Evolutionary conservation across 768 basidiomycete species (phyloP), one percentile per base, ranked within the genome.

Genomic region (Amanita rimosa): DNA sequence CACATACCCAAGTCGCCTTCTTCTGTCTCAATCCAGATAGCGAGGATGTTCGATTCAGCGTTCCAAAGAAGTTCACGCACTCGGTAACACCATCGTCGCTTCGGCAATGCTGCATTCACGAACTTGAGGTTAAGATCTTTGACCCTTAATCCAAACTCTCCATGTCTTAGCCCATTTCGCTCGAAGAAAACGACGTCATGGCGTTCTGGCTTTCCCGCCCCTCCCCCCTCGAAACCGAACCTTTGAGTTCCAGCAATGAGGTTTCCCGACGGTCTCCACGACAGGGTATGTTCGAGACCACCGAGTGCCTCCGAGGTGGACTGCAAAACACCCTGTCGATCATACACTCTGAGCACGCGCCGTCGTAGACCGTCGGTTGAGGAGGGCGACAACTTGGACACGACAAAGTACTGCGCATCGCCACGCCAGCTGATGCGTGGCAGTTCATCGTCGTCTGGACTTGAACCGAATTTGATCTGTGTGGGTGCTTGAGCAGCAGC

Each of bases 161-260:
- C 89, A 57, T 96, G 88, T 51, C 93, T 67, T 51, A 99, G 64
- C 1, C 96, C 96, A 62, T 99, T 99, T 55, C 91, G 71, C 67
- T 99, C 96, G 51, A 95, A 93, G 66, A 98, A 95, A 0, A 97
- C 80, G 6, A 98, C 70, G 55, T 95, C 90, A 58, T 95, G 85
- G 50, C 75, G 71, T 16, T 76, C 83, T 46, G 75, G 79, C 54
- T 71, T 79, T 6, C 80, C 85, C 21, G 71, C 63, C 40, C 84
- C 78, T 48, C 79, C 81, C 9, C 83, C 82, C 49, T 82, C 80
- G 41, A 77, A 79, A 0, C 92, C 90, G 55, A 87, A 91, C 44
- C 89, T 68, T 60, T 96, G 90, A 0, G 85, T 82, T 9, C 76
- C 69, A 2, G 80, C 87, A 48, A 99, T 86, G 35, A 97, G 63